Percentiles rank a stretch among this genome's conserved stretches.
Evolutionary conservation across 75 land plant genomes (phyloP).

Genomic region (Gnetum montanum): DNA sequence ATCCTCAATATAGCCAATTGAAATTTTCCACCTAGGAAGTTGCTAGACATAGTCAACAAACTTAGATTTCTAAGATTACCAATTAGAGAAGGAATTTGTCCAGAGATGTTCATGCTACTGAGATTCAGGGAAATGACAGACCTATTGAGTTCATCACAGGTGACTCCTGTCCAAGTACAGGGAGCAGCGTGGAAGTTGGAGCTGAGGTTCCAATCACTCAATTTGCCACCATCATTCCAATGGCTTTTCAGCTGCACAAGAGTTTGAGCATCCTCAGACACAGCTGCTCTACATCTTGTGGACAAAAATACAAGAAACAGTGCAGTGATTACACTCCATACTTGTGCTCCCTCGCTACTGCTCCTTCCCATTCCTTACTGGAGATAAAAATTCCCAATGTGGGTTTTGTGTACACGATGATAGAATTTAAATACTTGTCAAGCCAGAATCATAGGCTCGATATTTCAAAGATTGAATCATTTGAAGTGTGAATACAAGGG

Average conservation of each 20-base stretch:
- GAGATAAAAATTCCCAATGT: too few relatives aligned
- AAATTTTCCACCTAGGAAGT: conserved; percentile 41
- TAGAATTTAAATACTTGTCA: too few relatives aligned
- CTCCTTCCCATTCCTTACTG: too few relatives aligned
- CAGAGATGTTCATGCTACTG: conserved; percentile 6
- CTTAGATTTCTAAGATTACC: conserved; percentile 32
- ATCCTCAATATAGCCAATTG: conserved; percentile 36
- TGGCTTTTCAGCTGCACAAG: background rate
- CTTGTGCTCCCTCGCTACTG: too few relatives aligned
- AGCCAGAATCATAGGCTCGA: too few relatives aligned
- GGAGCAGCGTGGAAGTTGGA: background rate
- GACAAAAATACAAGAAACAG: background rate
- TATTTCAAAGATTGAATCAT: too few relatives aligned
- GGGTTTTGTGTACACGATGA: too few relatives aligned
- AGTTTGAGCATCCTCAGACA: conserved; percentile 5
- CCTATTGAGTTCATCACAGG: conserved; percentile 8
- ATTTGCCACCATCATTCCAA: background rate
- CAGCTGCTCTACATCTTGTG: background rate
- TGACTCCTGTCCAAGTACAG: conserved; percentile 36
- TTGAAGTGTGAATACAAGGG: too few relatives aligned
- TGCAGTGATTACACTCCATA: too few relatives aligned
- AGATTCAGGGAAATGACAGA: conserved; percentile 22
- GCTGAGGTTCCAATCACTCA: background rate
- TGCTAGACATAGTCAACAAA: conserved; percentile 28
- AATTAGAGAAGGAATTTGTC: conserved; percentile 14